A percentile compares a stretch with the other conserved stretches of the same genome.
phyloP scores from a whole-genome alignment of 768 basidiomycete genomes.

The Amanita phalloides region DNA sequence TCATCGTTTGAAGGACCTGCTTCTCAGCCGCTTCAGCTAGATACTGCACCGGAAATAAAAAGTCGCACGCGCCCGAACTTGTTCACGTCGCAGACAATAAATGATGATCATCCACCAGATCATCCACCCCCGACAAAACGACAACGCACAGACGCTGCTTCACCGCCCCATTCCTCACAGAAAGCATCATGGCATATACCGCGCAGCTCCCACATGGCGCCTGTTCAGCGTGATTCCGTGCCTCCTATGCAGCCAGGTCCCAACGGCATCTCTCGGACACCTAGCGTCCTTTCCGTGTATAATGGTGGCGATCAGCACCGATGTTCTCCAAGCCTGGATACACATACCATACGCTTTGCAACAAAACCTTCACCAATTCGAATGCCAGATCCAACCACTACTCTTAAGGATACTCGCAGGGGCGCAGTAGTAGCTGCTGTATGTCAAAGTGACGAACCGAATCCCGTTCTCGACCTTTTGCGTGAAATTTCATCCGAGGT shows the following conservation, averaged over 20 bases:
- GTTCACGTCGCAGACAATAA: constrained; percentile 34
- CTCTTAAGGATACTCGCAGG: constrained; percentile 45
- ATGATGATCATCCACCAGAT: constrained; percentile 55
- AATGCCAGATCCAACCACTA: constrained; percentile 39
- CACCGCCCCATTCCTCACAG: constrained; percentile 23
- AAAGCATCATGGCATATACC: constrained; percentile 22
- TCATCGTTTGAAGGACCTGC: constrained; percentile 12
- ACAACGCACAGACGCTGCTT: constrained; percentile 40
- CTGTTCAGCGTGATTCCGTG: constrained; percentile 13
- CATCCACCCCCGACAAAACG: constrained; percentile 68
- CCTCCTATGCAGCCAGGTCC: constrained; percentile 20
- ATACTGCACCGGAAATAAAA: constrained; percentile 22
- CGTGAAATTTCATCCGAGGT: constrained; percentile 48
- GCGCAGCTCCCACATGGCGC: constrained; percentile 19
- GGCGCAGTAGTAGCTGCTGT: constrained; percentile 56
- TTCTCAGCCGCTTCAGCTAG: constrained; percentile 15
- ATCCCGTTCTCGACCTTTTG: constrained; percentile 48
- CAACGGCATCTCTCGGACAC: constrained; percentile 38
- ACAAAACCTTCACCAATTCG: constrained; percentile 50
- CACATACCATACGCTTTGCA: constrained; percentile 49
- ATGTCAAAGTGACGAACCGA: constrained; percentile 60
- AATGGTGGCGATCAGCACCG: constrained; percentile 33
- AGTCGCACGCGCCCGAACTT: constrained; percentile 44
- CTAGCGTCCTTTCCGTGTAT: constrained; percentile 27
- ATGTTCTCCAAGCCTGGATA: constrained; percentile 29